phyloP scores from a whole-genome alignment of 306 rosid species.

The Quillaja saponaria region DNA sequence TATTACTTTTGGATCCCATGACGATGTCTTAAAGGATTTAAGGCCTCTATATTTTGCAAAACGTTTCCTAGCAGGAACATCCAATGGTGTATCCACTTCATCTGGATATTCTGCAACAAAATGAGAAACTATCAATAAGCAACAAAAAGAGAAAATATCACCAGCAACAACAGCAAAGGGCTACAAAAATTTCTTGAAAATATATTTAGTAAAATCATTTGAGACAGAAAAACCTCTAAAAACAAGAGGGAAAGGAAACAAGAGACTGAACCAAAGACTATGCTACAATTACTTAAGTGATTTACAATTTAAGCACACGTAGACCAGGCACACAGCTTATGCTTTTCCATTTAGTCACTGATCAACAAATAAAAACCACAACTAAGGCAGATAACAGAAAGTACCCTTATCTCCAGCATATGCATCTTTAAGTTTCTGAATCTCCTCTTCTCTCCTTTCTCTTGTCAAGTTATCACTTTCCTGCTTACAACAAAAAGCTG shows the following conservation, averaged over 20 bases:
- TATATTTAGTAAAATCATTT: too few relatives aligned
- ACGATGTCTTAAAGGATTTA: conserved; percentile 91
- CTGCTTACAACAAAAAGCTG: conserved; percentile 46
- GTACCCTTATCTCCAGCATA: conserved; percentile 94
- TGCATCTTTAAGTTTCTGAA: conserved; percentile 77
- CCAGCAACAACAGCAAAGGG: conserved; percentile 12
- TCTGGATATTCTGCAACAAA: conserved; percentile 78
- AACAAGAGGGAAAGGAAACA: neutral
- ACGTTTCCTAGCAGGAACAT: conserved; percentile 78
- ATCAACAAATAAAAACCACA: conserved; percentile 5
- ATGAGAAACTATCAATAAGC: conserved; percentile 19
- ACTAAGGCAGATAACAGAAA: conserved; percentile 12
- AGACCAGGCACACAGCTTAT: conserved; percentile 8
- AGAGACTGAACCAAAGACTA: neutral
- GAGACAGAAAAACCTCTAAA: conserved; percentile 13
- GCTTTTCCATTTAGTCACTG: neutral
- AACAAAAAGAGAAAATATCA: conserved; percentile 13
- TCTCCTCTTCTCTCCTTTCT: conserved; percentile 78
- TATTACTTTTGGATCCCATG: conserved; percentile 93
- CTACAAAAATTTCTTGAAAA: too few relatives aligned
- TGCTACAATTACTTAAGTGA: neutral
- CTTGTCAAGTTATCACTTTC: conserved; percentile 74
- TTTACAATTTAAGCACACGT: neutral
- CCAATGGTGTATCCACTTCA: conserved; percentile 95
- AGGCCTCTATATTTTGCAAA: conserved; percentile 94